A percentile compares a stretch with the other conserved stretches of the same genome.
These are phyloP conservation scores for Colletotrichum sp. DNA, from an alignment of 2,329 filamentous ascomycete species.

Conservation along the genomic window DNA sequence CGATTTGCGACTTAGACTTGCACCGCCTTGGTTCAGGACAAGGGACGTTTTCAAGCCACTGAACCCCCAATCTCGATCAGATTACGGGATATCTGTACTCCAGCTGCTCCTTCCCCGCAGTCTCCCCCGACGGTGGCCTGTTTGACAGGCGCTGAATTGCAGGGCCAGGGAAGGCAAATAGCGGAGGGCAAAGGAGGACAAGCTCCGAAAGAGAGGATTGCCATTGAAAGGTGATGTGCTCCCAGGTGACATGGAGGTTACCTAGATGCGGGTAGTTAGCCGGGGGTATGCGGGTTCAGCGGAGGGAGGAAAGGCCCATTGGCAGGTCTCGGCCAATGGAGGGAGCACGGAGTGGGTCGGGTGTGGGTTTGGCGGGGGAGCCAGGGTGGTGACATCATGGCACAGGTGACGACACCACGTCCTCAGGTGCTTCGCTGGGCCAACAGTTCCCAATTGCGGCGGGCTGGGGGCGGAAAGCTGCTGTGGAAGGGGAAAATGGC, in stretches of 20 bases:
- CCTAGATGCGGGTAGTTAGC: constrained; percentile 5
- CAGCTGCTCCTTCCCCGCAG: not conserved
- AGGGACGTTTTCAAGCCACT: not conserved
- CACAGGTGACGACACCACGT: constrained; percentile 37
- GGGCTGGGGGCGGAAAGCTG: not conserved
- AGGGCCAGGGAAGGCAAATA: not conserved
- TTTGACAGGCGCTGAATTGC: not conserved
- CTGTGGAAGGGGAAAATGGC: not conserved
- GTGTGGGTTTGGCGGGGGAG: constrained; percentile 16
- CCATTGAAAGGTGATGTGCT: not conserved
- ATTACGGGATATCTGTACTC: not conserved
- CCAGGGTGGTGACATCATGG: constrained; percentile 46
- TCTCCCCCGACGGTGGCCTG: not conserved
- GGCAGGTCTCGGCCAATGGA: constrained; percentile 13
- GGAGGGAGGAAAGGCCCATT: not conserved
- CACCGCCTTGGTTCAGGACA: not conserved
- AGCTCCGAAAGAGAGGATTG: not conserved
- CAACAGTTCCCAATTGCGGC: not conserved
- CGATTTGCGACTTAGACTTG: not conserved
- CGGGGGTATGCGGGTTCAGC: not conserved
- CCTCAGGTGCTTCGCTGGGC: not conserved
- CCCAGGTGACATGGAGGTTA: not conserved
- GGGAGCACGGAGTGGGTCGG: not conserved
- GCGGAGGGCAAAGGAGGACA: not conserved
- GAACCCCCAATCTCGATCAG: not conserved